Evolutionary conservation across 2,329 filamentous ascomycete species (phyloP).

Genomic region (Hymenoscyphus infarciens): DNA sequence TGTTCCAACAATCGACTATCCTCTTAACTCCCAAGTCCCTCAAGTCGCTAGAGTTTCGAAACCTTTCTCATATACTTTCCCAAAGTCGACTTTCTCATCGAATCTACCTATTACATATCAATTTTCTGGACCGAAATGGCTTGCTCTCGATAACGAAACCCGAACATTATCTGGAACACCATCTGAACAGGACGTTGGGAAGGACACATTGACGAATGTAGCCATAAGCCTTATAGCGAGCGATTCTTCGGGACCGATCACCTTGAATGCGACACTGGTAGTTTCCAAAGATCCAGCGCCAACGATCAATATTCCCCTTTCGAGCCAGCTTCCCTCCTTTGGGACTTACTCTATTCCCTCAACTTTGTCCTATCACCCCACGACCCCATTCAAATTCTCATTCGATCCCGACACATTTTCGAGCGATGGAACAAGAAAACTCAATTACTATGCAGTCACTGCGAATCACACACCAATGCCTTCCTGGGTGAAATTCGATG

Average conservation of each 20-base stretch:
- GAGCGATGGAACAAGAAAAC: constrained; percentile 40
- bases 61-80: constrained; percentile 69
- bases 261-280: constrained; percentile 66
- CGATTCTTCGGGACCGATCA: constrained; percentile 60
- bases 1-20: constrained; percentile 52
- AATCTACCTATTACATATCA: constrained; percentile 59
- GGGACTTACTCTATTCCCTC: constrained; percentile 59
- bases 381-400: constrained; percentile 49
- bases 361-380: constrained; percentile 54
- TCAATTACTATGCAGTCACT: constrained; percentile 75
- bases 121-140: constrained; percentile 66
- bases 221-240: constrained; percentile 65
- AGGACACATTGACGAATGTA: constrained; percentile 47
- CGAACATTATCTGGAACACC: constrained; percentile 72
- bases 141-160: constrained; percentile 62
- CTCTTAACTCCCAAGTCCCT: constrained; percentile 81
- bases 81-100: constrained; percentile 69
- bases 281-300: constrained; percentile 59
- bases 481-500: constrained; percentile 78
- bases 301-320: constrained; percentile 51
- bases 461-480: constrained; percentile 77
- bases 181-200: constrained; percentile 46
- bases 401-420: constrained; percentile 62
- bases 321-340: constrained; percentile 53
- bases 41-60: constrained; percentile 68